Conservation (phyloP, 176 grass and related monocot species). For the Hordeum vulgare region MorexV3_pseudomolecules_assembly NC_058521.1:592286312-592286811, state of each 20-base stretch:
- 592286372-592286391: constrained; percentile 51
- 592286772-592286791: constrained; percentile 48
- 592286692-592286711: constrained; percentile 84
- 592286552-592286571: constrained; percentile 49
- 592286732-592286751: constrained; percentile 41
- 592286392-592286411: constrained; percentile 54
- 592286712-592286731: constrained; percentile 79
- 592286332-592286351: constrained; percentile 44
- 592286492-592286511: constrained; percentile 41
- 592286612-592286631: background rate
- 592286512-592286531: constrained; percentile 20
- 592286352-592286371: constrained; percentile 53
- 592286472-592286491: constrained; percentile 74
- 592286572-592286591: constrained; percentile 52
- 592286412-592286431: constrained; percentile 25
- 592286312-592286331: constrained; percentile 45
- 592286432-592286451: constrained; percentile 50
- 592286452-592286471: constrained; percentile 71
- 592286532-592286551: constrained; percentile 44
- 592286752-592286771: constrained; percentile 71
- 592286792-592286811: constrained; percentile 48
- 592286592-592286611: constrained; percentile 25
- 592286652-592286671: constrained; percentile 58
- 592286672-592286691: constrained; percentile 65
- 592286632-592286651: constrained; percentile 41